These are phyloP conservation scores for Acanthamoeba healyi DNA, from an alignment of 208 protist genomes.

Conservation along the genomic window DNA sequence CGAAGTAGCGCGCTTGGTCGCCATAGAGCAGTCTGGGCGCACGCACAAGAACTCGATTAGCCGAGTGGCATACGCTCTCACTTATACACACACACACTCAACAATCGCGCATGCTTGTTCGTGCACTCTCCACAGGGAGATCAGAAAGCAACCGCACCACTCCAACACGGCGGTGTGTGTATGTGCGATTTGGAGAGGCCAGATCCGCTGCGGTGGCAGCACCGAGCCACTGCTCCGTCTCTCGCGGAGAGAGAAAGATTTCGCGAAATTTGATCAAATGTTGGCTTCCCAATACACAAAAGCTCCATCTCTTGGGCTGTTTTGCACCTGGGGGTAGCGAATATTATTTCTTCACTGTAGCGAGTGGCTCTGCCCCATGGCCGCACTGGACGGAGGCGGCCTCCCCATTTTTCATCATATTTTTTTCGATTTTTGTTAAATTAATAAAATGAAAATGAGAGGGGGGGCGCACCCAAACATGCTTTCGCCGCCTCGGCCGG, in stretches of 20 bases:
- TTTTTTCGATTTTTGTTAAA: too few relatives aligned
- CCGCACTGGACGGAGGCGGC: neutral
- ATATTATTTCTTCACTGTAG: neutral
- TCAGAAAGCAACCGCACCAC: neutral
- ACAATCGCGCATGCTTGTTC: too few relatives aligned
- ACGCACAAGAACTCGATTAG: neutral
- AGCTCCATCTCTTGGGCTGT: neutral
- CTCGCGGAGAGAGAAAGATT: neutral
- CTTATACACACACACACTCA: neutral
- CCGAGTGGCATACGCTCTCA: neutral
- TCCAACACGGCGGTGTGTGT: neutral
- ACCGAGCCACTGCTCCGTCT: neutral
- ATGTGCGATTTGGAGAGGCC: neutral
- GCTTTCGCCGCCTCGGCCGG: constrained; percentile 88
- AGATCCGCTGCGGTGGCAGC: neutral
- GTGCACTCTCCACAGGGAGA: neutral
- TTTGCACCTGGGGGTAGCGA: neutral
- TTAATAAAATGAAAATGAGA: neutral
- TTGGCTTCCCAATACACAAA: constrained; percentile 18
- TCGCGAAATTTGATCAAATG: neutral
- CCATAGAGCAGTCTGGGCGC: constrained; percentile 83
- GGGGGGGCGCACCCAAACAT: constrained; percentile 86
- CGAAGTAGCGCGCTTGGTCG: constrained; percentile 88
- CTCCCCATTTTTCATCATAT: neutral
- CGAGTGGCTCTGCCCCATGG: neutral